Conservation (phyloP, 78 protist species). For the Dictyostelium capitatum region DNA sequence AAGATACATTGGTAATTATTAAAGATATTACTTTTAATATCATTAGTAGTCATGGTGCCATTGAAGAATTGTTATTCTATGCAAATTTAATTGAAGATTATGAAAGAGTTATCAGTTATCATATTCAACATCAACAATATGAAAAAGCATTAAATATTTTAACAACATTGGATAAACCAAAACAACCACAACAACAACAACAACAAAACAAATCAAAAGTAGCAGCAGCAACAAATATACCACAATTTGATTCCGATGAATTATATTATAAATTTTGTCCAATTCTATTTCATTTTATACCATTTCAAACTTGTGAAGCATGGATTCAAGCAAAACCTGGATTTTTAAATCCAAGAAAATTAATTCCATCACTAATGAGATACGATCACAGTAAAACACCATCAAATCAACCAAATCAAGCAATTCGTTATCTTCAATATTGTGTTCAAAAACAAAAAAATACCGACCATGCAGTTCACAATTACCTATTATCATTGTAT, state of each 20-base stretch:
- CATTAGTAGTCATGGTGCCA: conserved; percentile 92
- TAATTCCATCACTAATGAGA: conserved; percentile 95
- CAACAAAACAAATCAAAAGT: background rate
- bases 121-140: conserved; percentile 85
- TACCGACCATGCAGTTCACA: conserved; percentile 92
- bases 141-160: conserved; percentile 82
- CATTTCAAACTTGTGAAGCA: conserved; percentile 86
- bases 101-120: conserved; percentile 92
- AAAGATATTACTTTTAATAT: conserved; percentile 89
- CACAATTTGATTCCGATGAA: conserved; percentile 22
- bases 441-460: conserved; percentile 70
- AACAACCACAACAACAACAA: conserved; percentile 15
- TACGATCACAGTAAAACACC: conserved; percentile 80
- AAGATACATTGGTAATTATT: conserved; percentile 60
- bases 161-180: conserved; percentile 42
- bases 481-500: conserved; percentile 91
- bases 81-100: conserved; percentile 90
- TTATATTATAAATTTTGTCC: conserved; percentile 94
- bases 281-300: conserved; percentile 90
- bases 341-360: conserved; percentile 82
- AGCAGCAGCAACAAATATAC: background rate
- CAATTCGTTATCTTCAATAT: conserved; percentile 92
- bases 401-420: conserved; percentile 90
- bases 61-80: conserved; percentile 91
- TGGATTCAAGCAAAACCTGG: conserved; percentile 63